These are phyloP conservation scores for Lobosporangium transversale DNA, from an alignment of 192 early-diverging fungal genomes.

Conservation along the genomic window DNA sequence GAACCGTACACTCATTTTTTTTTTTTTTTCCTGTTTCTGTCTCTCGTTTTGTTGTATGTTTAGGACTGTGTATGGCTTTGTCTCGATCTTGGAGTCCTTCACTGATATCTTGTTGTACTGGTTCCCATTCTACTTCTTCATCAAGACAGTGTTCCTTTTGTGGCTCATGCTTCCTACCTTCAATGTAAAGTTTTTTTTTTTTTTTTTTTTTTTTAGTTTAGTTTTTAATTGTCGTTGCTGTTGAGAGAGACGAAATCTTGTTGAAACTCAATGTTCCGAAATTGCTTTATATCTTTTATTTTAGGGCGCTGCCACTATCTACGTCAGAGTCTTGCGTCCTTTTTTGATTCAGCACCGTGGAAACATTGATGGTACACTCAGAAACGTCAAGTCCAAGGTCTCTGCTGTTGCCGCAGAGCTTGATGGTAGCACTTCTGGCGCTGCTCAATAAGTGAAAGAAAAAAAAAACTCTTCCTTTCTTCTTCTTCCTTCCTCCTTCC, in stretches of 20 bases:
- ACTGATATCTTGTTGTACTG: slow-evolving; percentile 88
- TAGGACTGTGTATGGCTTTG: slow-evolving; percentile 84
- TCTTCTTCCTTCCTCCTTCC: too few relatives aligned
- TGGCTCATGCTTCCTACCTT: slow-evolving; percentile 83
- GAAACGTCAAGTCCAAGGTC: slow-evolving; percentile 40
- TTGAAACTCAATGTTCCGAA: too few relatives aligned
- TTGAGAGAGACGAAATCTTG: too few relatives aligned
- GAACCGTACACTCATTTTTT: neutral
- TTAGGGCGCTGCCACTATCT: slow-evolving; percentile 84
- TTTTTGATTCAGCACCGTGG: slow-evolving; percentile 62
- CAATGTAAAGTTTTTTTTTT: too few relatives aligned
- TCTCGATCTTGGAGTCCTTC: slow-evolving; percentile 89
- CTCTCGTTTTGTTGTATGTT: neutral
- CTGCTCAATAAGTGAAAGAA: neutral
- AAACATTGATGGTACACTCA: slow-evolving; percentile 43
- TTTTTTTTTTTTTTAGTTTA: too few relatives aligned
- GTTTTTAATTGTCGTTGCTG: too few relatives aligned
- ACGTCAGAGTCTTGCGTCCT: slow-evolving; percentile 75
- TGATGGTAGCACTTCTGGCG: slow-evolving; percentile 6
- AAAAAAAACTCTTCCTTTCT: too few relatives aligned
- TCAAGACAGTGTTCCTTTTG: slow-evolving; percentile 87
- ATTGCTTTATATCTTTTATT: slow-evolving; percentile 6
- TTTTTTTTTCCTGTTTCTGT: neutral
- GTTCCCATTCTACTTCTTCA: slow-evolving; percentile 92
- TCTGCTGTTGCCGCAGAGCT: slow-evolving; percentile 30